phyloP scores from a whole-genome alignment of 441 rosid species.

The Erysimum cheiri region DNA sequence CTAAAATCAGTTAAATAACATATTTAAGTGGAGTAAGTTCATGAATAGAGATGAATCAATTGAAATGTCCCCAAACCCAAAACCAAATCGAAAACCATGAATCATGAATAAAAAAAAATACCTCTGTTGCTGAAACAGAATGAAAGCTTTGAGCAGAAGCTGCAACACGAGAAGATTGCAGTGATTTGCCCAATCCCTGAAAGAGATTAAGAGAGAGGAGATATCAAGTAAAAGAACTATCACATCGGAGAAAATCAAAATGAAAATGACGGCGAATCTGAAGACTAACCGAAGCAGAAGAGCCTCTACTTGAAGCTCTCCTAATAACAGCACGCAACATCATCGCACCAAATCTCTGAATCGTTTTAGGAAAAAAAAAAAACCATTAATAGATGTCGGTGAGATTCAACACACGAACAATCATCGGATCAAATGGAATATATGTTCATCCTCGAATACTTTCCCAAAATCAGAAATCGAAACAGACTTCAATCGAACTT shows the following conservation, averaged over 20 bases:
- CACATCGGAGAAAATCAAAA: not conserved
- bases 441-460: not conserved
- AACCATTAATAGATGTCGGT: conserved; percentile 29
- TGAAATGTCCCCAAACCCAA: not conserved
- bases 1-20: not conserved
- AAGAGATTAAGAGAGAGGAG: conserved; percentile 1
- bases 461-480: conserved; percentile 12
- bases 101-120: conserved; percentile 21
- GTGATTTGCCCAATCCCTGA: conserved; percentile 58
- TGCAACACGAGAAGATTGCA: conserved; percentile 50
- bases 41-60: conserved; percentile 1
- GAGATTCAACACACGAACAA: conserved; percentile 22
- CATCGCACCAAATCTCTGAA: conserved; percentile 43
- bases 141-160: conserved; percentile 54
- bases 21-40: not conserved
- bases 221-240: not conserved
- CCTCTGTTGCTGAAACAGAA: conserved; percentile 55
- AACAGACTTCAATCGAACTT: conserved; percentile 20
- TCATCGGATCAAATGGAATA: not conserved
- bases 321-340: conserved; percentile 76
- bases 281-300: conserved; percentile 59
- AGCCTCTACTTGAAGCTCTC: conserved; percentile 61
- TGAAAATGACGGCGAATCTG: conserved; percentile 6
- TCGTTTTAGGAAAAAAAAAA: not conserved
- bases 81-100: not conserved